Conservation (phyloP, 768 basidiomycete species). For the Cystofilobasidium capitatum region DNA sequence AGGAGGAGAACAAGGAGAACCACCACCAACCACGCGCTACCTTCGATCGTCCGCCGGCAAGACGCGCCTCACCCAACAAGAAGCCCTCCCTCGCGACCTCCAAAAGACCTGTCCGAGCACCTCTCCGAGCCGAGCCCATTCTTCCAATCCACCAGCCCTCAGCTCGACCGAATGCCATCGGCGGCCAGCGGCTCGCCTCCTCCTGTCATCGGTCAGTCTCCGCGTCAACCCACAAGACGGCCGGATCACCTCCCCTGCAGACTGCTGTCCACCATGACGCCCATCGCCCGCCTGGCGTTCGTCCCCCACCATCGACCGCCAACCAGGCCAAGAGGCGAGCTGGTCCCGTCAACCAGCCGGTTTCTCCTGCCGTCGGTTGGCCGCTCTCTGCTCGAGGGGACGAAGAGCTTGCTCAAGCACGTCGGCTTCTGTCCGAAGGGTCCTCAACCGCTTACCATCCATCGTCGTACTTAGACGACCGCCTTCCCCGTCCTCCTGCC, state of each 20-base stretch:
- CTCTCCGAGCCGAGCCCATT: background rate
- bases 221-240: background rate
- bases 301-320: background rate
- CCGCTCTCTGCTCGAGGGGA: background rate
- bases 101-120: background rate
- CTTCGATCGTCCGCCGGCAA: too few species aligned
- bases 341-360: too few species aligned
- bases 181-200: background rate
- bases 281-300: background rate
- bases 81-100: background rate
- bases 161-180: background rate
- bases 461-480: background rate
- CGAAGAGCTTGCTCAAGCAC: background rate
- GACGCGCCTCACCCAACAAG: background rate
- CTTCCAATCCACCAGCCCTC: background rate
- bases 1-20: background rate
- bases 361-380: too few species aligned
- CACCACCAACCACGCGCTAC: too few species aligned
- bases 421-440: background rate
- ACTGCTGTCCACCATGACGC: background rate
- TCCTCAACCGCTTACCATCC: background rate
- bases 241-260: background rate
- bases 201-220: background rate
- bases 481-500: background rate
- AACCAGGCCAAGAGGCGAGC: background rate